Base-by-base conservation (phyloP, 2,329 filamentous ascomycete species). In the Trichoderma brevicompactum region DNA sequence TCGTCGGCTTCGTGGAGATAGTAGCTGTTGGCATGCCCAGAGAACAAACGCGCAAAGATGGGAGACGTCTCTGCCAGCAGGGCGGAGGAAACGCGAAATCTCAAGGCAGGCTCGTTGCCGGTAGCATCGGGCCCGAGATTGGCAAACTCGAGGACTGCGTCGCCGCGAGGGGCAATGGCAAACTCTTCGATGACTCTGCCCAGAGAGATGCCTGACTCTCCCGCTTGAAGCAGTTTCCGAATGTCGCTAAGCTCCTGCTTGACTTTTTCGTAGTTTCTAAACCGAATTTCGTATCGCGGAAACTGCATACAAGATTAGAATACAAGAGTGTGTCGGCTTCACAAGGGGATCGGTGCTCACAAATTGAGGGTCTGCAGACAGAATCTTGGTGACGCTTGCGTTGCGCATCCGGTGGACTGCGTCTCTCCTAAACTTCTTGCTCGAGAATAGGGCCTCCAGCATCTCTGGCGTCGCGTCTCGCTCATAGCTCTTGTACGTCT, bases 11-110 rank as follows among this genome's bases (percentile, higher is more conserved):
- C 78, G 64, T 78, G 72, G 0, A 77, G 50, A 7, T 72, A 70
- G 7, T 73, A 66, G 70, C 75, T 73, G 67, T 65, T 72, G 8
- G 73, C 52, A 54, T 73, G 71, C 0, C 74, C 74, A 1, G 73
- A 69, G 58, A 86, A 82, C 72, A 85, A 81, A 46, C 79, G 76
- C 0, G 79, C 78, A 67, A 86, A 86, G 4, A 85, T 77, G 7
- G 82, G 81, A 12, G 84, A 85, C 0, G 80, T 80, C 71, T 84
- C 81, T 3, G 81, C 78, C 13, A 85, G 72, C 72, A 83, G 77
- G 67, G 80, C 77, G 1, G 82, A 84, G 0, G 82, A 83, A 6
- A 86, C 82, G 6, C 82, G 78, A 62, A 85, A 86, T 6, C 82
- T 78, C 10, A 82, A 69, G 1, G 80, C 78, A 0, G 82, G 80